Evolutionary conservation across 164 flowering plant species (phyloP).

Genomic region (Houttuynia cordata): DNA sequence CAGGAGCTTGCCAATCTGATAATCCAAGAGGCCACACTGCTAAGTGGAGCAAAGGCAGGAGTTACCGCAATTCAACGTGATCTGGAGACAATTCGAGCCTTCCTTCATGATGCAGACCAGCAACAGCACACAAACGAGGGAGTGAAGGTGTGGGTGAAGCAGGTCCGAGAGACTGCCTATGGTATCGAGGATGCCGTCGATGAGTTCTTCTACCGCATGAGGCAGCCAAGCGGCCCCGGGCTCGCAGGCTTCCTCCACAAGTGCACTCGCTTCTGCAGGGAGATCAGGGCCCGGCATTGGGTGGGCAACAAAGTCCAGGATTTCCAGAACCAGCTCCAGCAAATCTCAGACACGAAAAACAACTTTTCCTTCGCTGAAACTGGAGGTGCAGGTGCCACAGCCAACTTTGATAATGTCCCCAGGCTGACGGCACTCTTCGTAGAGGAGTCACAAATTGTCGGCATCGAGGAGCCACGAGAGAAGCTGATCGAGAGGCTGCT

Average conservation of each 20-base stretch:
- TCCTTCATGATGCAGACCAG: neutral
- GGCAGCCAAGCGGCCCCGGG: neutral
- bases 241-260: constrained; percentile 1
- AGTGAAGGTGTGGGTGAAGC: constrained; percentile 1
- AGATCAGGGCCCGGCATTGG: constrained; percentile 9
- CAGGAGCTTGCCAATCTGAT: neutral
- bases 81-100: neutral
- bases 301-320: constrained; percentile 20
- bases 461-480: constrained; percentile 1
- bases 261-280: constrained; percentile 8
- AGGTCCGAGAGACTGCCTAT: neutral
- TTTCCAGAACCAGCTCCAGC: constrained; percentile 18
- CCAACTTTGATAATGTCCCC: no score
- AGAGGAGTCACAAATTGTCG: no score
- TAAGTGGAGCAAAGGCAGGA: neutral
- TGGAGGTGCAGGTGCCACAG: no score
- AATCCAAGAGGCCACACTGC: neutral
- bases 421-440: no score
- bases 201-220: neutral
- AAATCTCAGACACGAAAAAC: no score
- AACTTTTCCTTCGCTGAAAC: no score
- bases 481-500: constrained; percentile 28
- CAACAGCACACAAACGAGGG: neutral
- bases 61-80: neutral
- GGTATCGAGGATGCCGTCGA: constrained; percentile 3